Percentiles rank a stretch among this genome's conserved stretches.
Conservation (phyloP, 176 grass and related monocot genomes). For the Carex parvula region DNA sequence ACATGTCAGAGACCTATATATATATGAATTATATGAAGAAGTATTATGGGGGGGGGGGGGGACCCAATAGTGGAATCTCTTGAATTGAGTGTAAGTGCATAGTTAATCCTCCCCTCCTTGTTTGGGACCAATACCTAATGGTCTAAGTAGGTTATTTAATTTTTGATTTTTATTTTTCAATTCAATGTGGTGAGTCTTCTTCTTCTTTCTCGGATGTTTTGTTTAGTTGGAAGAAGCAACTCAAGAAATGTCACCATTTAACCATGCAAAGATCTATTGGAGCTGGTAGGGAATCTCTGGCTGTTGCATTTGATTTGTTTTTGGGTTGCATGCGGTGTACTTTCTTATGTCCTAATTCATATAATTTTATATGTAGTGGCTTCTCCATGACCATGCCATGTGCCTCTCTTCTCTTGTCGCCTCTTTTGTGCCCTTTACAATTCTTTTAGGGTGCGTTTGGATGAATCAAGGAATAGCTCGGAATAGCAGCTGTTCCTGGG, state of each 20-base stretch:
- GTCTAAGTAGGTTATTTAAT: neutral
- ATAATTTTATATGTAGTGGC: slow-evolving; percentile 14
- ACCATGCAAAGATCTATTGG: slow-evolving; percentile 17
- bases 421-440: slow-evolving; percentile 14
- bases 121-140: slow-evolving; percentile 7
- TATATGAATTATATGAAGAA: neutral
- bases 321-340: slow-evolving; percentile 18
- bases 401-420: slow-evolving; percentile 13
- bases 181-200: neutral
- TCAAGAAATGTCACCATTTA: neutral
- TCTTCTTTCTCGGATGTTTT: neutral
- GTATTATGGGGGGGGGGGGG: neutral
- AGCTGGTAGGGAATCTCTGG: slow-evolving; percentile 23
- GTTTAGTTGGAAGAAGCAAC: slow-evolving; percentile 17
- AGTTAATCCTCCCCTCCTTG: slow-evolving; percentile 3
- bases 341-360: slow-evolving; percentile 18
- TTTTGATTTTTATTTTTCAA: neutral
- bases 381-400: slow-evolving; percentile 18
- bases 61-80: slow-evolving; percentile 11
- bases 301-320: neutral
- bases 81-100: neutral
- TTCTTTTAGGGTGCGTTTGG: too few relatives aligned
- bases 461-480: too few relatives aligned
- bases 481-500: too few relatives aligned
- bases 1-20: neutral